Evolutionary conservation across 1,139 yeast genomes (phyloP), one percentile per base, ranked within the genome.

Genomic region (Blastobotrys indianensis): DNA sequence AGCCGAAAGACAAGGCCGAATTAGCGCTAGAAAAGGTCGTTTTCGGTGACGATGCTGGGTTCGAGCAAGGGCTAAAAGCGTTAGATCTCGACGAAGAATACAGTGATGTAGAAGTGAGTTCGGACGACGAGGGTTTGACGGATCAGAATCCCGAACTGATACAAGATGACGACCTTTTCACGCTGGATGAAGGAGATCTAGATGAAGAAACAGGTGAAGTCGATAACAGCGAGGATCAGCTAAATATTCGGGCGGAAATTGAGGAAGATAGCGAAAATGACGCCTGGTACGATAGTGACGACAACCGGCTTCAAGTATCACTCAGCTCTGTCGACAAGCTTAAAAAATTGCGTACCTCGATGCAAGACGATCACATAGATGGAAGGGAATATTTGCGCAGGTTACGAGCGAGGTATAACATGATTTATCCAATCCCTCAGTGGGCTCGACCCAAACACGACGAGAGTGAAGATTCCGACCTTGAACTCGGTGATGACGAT

Each of bases 241-340:
- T 76, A 12, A 57, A 51, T 25, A 58, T 51, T 30, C 44, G 51
- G 6, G 60, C 56, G 37, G 57, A 51, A 32, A 57, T 65, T 13
- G 66, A 61, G 3, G 64, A 61, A 4, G 70, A 65, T n/a, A 66
- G 65, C 12, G 51, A 54, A 20, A 47, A 52, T 5, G 62, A 56
- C 16, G 95, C 88, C 6, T 94, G 99, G 99, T 67, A 67, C 15
- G 99, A 92, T 65, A 83, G 94, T 50, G 98, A 92, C 60, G 98
- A 92, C 63, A 97, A 90, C 54, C 73, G 72, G 46, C 58, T 85
- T 25, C 69, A 69, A 17, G 73, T 92, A 4, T 78, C 94, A 1
- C 67, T 94, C 29, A 65, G 72, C 7, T 63, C 77, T 1, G 71
- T 82, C 1, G 83, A 81, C 54, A 78, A 76, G 56, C 66, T 84